Conservation (phyloP, 1,284 basidiomycete species). For the Sporisorium iseilematis-ciliati region DNA sequence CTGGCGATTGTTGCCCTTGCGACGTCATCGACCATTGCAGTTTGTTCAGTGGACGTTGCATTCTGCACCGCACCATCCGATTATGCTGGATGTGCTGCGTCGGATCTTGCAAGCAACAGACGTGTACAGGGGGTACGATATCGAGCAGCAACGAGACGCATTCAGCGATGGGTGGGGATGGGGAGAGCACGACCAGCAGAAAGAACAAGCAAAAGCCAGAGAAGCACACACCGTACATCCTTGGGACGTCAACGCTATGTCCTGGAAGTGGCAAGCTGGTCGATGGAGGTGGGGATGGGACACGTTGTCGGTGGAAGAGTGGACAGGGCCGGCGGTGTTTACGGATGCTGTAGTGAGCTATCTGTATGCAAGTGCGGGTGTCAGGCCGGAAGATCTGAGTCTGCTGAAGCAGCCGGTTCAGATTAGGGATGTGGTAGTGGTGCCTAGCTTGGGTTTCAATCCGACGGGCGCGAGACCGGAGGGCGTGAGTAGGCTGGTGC, state of each 20-base stretch:
- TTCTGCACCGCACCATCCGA: slow-evolving; percentile 40
- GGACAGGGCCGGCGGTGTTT: slow-evolving; percentile 52
- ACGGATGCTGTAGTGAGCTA: slow-evolving; percentile 51
- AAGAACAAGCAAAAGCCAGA: slow-evolving; percentile 22
- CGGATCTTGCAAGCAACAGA: slow-evolving; percentile 39
- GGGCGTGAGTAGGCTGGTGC: slow-evolving; percentile 34
- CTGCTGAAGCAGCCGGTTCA: slow-evolving; percentile 42
- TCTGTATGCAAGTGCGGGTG: slow-evolving; percentile 42
- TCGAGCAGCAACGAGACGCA: slow-evolving; percentile 33
- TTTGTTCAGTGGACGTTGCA: slow-evolving; percentile 57
- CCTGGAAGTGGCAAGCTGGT: slow-evolving; percentile 52
- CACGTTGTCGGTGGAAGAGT: slow-evolving; percentile 40
- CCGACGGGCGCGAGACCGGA: slow-evolving; percentile 12
- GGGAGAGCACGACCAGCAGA: slow-evolving; percentile 15
- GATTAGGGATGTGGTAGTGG: slow-evolving; percentile 45
- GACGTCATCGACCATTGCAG: slow-evolving; percentile 35
- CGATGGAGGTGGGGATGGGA: slow-evolving; percentile 51
- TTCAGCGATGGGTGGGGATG: slow-evolving; percentile 48
- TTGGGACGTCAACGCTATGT: slow-evolving; percentile 37
- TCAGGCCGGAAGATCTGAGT: slow-evolving; percentile 45
- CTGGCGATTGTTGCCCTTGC: slow-evolving; percentile 33
- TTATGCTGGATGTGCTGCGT: slow-evolving; percentile 48
- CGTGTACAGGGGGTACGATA: slow-evolving; percentile 29
- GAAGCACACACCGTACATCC: slow-evolving; percentile 23
- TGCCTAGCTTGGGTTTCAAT: slow-evolving; percentile 45